phyloP scores from a whole-genome alignment of 495 filamentous ascomycete species.

The Aspergillus sclerotiicarbonarius region DNA sequence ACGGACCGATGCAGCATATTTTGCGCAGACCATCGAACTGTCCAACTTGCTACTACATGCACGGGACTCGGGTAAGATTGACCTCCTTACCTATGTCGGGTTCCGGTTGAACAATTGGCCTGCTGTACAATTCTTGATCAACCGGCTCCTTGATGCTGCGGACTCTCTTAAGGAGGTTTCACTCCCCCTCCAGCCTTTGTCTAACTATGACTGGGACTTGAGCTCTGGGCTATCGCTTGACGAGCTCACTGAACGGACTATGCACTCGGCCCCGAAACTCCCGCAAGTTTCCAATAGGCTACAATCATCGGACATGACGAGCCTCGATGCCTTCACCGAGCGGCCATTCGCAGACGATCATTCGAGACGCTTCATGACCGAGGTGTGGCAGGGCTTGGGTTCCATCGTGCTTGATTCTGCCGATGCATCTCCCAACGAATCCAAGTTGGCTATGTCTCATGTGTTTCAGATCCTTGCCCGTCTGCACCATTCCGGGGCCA shows the following conservation, averaged over 20 bases:
- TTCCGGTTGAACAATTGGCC: conserved; percentile 44
- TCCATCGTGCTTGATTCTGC: conserved; percentile 54
- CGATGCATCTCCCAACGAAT: conserved; percentile 36
- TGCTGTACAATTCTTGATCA: conserved; percentile 38
- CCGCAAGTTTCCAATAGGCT: not conserved
- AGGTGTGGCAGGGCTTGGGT: conserved; percentile 48
- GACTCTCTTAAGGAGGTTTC: conserved; percentile 16
- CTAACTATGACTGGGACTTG: conserved; percentile 27
- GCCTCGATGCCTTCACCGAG: conserved; percentile 26
- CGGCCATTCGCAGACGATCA: conserved; percentile 26
- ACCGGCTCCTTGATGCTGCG: conserved; percentile 38
- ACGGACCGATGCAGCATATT: conserved; percentile 17
- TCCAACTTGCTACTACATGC: conserved; percentile 27
- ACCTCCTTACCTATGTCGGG: conserved; percentile 45
- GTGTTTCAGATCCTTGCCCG: conserved; percentile 59
- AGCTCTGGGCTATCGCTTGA: conserved; percentile 27
- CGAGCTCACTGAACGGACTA: conserved; percentile 24
- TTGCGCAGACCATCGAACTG: conserved; percentile 24
- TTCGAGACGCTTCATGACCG: conserved; percentile 24
- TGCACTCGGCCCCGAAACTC: conserved; percentile 6
- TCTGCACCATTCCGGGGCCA: conserved; percentile 55
- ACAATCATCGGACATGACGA: conserved; percentile 5
- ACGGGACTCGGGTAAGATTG: conserved; percentile 23
- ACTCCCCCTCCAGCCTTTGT: conserved; percentile 14
- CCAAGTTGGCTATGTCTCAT: conserved; percentile 51